These are phyloP conservation scores for Cupressus sempervirens DNA, from an alignment of 75 land plant species.

Conservation along the genomic window DNA sequence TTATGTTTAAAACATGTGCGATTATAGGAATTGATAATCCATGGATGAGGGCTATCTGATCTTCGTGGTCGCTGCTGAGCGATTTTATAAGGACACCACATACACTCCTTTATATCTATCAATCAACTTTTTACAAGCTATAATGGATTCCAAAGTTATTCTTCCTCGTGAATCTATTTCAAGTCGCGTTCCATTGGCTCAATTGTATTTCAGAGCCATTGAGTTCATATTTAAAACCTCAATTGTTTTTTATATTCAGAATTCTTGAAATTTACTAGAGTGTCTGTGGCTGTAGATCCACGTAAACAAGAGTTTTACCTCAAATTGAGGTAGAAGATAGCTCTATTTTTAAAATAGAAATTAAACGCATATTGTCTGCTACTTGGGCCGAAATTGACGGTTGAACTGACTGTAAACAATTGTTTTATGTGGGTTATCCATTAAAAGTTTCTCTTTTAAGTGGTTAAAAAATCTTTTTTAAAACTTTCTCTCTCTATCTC, in stretches of 20 bases:
- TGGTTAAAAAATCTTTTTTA: no score
- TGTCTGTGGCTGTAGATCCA: neutral
- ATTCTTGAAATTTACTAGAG: neutral
- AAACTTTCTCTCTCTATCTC: no score
- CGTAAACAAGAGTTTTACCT: neutral
- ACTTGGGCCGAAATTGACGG: neutral
- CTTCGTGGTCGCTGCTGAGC: neutral
- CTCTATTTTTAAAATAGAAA: no score
- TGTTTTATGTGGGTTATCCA: no score
- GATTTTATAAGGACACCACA: neutral
- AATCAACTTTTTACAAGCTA: no score
- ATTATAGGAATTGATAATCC: neutral
- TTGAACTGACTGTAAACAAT: no score
- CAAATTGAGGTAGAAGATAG: neutral
- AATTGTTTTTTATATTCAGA: neutral
- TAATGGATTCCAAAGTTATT: no score
- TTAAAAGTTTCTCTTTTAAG: no score
- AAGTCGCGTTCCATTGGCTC: neutral
- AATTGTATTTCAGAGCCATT: neutral
- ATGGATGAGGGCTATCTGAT: neutral
- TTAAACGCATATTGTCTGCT: neutral
- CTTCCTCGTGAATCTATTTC: no score
- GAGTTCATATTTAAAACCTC: neutral
- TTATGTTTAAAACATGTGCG: neutral
- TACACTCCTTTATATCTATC: neutral